Percentiles rank a stretch among this genome's conserved stretches.
Conservation (phyloP, 177 flowering plant species). For the Vitis hybrid region DNA sequence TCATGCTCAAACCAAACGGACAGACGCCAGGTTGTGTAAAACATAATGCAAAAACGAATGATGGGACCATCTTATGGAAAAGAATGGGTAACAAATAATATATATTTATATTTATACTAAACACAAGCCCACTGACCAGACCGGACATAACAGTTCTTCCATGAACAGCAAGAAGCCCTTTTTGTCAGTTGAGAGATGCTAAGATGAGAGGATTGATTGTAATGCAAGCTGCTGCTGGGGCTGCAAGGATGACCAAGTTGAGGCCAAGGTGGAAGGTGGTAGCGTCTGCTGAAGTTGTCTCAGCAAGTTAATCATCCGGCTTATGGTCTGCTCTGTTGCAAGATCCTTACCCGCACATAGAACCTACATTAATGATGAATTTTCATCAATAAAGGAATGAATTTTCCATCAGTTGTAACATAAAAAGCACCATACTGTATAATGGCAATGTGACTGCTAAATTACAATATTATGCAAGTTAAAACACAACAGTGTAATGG, state of each 20-base stretch:
- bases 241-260: constrained; percentile 87
- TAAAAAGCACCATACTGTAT: not conserved
- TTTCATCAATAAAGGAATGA: not conserved
- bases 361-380: constrained; percentile 41
- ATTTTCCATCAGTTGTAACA: not conserved
- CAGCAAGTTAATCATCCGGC: constrained; percentile 78
- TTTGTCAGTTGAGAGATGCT: constrained; percentile 6
- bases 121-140: not conserved
- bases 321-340: constrained; percentile 89
- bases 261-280: constrained; percentile 83
- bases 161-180: not conserved
- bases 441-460: not conserved
- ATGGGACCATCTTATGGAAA: constrained; percentile 35
- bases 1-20: constrained; percentile 26
- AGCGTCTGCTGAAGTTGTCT: constrained; percentile 94
- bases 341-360: constrained; percentile 90
- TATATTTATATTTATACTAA: constrained; percentile 2
- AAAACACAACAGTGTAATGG: not conserved
- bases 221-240: constrained; percentile 94
- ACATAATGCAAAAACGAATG: constrained; percentile 22
- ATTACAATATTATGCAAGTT: no score
- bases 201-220: constrained; percentile 83
- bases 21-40: constrained; percentile 17
- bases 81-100: constrained; percentile 41
- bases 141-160: not conserved